Conservation (phyloP, 225 moss, liverwort and hornwort species). For the Straminergon stramineum region DNA sequence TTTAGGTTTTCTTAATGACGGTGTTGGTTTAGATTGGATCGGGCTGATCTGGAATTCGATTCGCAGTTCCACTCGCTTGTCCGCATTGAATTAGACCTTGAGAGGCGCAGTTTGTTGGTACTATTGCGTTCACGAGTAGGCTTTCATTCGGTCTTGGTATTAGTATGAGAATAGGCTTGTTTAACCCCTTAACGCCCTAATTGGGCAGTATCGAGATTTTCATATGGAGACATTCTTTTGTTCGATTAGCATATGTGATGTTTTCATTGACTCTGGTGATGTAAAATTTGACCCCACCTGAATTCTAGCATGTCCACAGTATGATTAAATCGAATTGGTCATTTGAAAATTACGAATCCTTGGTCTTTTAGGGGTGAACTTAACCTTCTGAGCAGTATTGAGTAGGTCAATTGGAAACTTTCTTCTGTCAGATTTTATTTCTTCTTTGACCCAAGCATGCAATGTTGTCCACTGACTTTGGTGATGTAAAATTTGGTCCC, state of each 20-base stretch:
- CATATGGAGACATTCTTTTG: background rate
- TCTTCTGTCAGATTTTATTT: background rate
- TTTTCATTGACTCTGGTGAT: background rate
- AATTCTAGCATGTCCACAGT: background rate
- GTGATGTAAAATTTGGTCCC: background rate
- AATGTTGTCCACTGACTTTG: background rate
- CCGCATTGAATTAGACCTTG: background rate
- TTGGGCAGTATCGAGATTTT: background rate
- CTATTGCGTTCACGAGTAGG: background rate
- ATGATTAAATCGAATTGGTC: background rate
- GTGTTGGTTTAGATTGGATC: background rate
- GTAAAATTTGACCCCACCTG: background rate
- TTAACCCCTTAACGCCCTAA: background rate
- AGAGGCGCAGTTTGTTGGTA: background rate
- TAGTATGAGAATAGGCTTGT: background rate
- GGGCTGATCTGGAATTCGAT: background rate
- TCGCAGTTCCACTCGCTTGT: background rate
- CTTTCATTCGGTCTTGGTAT: background rate
- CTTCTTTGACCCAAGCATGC: background rate
- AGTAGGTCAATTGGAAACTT: background rate
- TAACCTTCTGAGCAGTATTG: background rate
- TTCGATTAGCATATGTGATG: background rate
- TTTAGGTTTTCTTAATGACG: background rate
- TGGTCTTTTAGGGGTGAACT: background rate
- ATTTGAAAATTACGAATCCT: background rate